Evolutionary conservation across 768 basidiomycete genomes (phyloP).

Genomic region (Roridomyces roridus): DNA sequence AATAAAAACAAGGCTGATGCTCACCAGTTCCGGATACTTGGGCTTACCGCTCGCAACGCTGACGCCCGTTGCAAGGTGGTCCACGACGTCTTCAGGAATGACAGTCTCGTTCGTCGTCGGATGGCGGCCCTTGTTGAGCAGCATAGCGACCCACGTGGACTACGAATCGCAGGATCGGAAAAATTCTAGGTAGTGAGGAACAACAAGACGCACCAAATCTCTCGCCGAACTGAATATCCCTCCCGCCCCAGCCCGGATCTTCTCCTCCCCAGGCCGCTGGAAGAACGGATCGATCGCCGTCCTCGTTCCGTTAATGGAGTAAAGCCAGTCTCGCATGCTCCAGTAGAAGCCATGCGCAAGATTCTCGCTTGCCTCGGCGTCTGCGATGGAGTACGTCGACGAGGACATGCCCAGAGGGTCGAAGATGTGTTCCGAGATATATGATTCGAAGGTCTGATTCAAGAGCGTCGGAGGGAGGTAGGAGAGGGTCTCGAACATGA

Average conservation of each 20-base stretch:
- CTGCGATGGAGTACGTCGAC: constrained; percentile 45
- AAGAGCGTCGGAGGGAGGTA: constrained; percentile 45
- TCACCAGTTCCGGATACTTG: constrained; percentile 38
- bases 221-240: constrained; percentile 46
- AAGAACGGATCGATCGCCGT: constrained; percentile 46
- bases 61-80: constrained; percentile 42
- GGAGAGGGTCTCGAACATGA: constrained; percentile 50
- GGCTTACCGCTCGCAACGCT: constrained; percentile 41
- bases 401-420: constrained; percentile 44
- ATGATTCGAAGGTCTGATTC: constrained; percentile 47
- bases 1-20: neutral
- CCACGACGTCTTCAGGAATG: constrained; percentile 41
- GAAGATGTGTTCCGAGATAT: constrained; percentile 45
- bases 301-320: constrained; percentile 38
- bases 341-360: constrained; percentile 46
- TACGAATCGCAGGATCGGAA: constrained; percentile 1
- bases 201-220: constrained; percentile 44
- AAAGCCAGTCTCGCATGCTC: constrained; percentile 35
- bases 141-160: constrained; percentile 45
- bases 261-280: constrained; percentile 44
- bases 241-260: constrained; percentile 47
- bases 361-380: constrained; percentile 38
- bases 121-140: constrained; percentile 45
- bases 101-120: constrained; percentile 44
- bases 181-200: too few species aligned